Percentiles rank a stretch among this genome's conserved stretches.
Conservation (phyloP, 2,329 filamentous ascomycete genomes). For the Parastagonospora avenae region DNA sequence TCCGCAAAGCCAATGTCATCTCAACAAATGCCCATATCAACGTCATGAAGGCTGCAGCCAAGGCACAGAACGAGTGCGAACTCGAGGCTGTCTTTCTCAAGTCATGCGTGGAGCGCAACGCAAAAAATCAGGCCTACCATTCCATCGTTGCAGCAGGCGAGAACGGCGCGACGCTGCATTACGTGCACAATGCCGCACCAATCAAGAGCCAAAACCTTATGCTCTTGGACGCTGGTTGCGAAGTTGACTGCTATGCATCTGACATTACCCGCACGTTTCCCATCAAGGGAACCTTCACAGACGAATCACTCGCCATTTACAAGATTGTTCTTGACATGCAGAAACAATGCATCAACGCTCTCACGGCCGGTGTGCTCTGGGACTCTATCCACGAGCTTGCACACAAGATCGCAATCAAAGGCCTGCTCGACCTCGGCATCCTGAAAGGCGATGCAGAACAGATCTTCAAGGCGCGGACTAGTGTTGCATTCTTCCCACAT, state of each 20-base stretch:
- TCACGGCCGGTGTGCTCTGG: slow-evolving; percentile 78
- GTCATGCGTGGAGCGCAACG: slow-evolving; percentile 74
- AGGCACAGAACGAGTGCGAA: slow-evolving; percentile 77
- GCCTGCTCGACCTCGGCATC: slow-evolving; percentile 76
- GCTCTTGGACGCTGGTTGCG: slow-evolving; percentile 79
- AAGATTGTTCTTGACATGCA: slow-evolving; percentile 88
- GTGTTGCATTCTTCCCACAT: slow-evolving; percentile 58
- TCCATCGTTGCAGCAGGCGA: slow-evolving; percentile 82
- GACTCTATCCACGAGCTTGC: slow-evolving; percentile 81
- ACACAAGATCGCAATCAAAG: slow-evolving; percentile 81
- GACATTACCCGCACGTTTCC: slow-evolving; percentile 87
- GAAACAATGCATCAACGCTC: slow-evolving; percentile 71
- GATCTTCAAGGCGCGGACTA: slow-evolving; percentile 52
- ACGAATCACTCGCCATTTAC: slow-evolving; percentile 64
- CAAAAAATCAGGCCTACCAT: slow-evolving; percentile 84
- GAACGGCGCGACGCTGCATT: slow-evolving; percentile 85
- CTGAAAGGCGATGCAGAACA: slow-evolving; percentile 63
- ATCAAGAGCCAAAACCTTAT: slow-evolving; percentile 72
- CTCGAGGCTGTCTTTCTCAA: slow-evolving; percentile 82
- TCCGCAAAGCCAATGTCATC: slow-evolving; percentile 80
- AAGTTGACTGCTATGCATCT: slow-evolving; percentile 56
- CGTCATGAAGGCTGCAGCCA: slow-evolving; percentile 67
- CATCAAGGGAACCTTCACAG: slow-evolving; percentile 63
- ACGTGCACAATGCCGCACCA: slow-evolving; percentile 61
- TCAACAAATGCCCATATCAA: slow-evolving; percentile 77